Evolutionary conservation across 2,329 filamentous ascomycete species (phyloP), one percentile per base, ranked within the genome.

Genomic region (Talaromyces sp.): DNA sequence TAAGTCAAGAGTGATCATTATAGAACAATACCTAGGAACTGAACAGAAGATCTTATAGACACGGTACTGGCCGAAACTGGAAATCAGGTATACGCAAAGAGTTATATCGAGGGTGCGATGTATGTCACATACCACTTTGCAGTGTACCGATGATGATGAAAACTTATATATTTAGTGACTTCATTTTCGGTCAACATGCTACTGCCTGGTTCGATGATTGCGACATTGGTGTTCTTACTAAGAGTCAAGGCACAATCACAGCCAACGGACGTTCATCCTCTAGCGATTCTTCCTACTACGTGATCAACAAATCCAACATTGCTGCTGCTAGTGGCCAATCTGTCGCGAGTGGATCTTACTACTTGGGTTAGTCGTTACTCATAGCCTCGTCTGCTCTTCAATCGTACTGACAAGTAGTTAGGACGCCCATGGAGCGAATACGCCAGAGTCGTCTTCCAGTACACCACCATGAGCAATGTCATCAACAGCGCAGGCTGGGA

Each of bases 401-500:
- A 31, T 27, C 15, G 4, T 33, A 9, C 31, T 58, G 1, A 58
- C 37, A 25, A 39, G 3, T 43, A 43, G 0, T 25, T 43, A 65
- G 63, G 63, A 15, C 63, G 63, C 25, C 63, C 63, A 43, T 65
- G 63, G 63, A 50, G 39, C 10, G 58, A 65, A 33, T 65, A 65
- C 31, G 63, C 63, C 25, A 49, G 63, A 15, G 63, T 65, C n/a
- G 63, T 65, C 25, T 65, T 65, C 19, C 63, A 65, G 25, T 62
- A 62, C 35, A 65, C 63, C 0, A 22, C 49, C 5, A 65, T 65
- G 59, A 62, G 58, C 9, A 75, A 77, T 27, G 85, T 89, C 22
- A 82, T 90, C 70, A 88, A 89, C 69, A 66, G 79, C 1, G 82
- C 82, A 0, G 88, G 87, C 0, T 90, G 88, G 87, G 73, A 70